Percentiles rank a stretch among this genome's conserved stretches.
These are phyloP conservation scores for Trypanosoma theileri DNA, from an alignment of 208 protist genomes.

Conservation along the genomic window DNA sequence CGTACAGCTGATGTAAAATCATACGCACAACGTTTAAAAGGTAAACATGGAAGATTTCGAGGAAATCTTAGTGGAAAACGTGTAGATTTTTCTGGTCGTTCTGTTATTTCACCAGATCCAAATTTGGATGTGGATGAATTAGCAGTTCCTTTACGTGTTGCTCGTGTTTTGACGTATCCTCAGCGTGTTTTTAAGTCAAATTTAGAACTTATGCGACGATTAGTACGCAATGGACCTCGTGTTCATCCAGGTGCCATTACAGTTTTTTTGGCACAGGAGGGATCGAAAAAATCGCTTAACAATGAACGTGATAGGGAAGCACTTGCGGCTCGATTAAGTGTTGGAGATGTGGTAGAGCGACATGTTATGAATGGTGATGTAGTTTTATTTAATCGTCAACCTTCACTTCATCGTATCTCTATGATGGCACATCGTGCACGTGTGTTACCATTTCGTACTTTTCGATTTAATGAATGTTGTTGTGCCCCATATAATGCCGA, in stretches of 20 bases:
- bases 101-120: conserved; percentile 99
- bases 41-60: conserved; percentile 99
- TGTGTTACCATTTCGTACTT: conserved; percentile 97
- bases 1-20: conserved; percentile 75
- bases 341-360: conserved; percentile 99
- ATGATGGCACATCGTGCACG: conserved; percentile 98
- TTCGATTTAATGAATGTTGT: conserved; percentile 99
- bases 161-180: conserved; percentile 97
- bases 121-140: conserved; percentile 98
- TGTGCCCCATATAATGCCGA: conserved; percentile 99
- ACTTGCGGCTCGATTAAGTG: conserved; percentile 78
- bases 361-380: conserved; percentile 98
- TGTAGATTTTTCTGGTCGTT: conserved; percentile 99
- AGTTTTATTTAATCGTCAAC: conserved; percentile 99
- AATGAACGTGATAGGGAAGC: conserved; percentile 67
- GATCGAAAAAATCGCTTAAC: conserved; percentile 75
- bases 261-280: conserved; percentile 82
- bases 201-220: conserved; percentile 85
- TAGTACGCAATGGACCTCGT: conserved; percentile 96
- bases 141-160: conserved; percentile 96
- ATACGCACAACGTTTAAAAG: conserved; percentile 98
- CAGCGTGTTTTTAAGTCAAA: conserved; percentile 96
- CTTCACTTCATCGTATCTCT: conserved; percentile 98
- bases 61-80: conserved; percentile 99
- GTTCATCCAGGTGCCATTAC: conserved; percentile 97